Evolutionary conservation across 2,329 filamentous ascomycete genomes (phyloP).

Genomic region (Colletotrichum agaves): DNA sequence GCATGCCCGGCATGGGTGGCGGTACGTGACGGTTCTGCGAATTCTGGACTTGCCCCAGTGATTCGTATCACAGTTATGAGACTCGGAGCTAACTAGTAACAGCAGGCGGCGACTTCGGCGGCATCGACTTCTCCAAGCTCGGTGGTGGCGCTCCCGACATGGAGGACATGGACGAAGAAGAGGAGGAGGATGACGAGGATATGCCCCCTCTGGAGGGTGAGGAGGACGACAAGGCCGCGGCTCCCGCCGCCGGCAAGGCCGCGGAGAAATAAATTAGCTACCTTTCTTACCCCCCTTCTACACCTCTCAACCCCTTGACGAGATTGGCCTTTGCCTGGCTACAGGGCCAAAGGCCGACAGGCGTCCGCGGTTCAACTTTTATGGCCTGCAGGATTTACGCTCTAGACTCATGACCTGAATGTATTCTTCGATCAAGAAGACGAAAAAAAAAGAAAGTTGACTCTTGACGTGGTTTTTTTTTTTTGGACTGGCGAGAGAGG

Average conservation of each 20-base stretch:
- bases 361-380: not conserved
- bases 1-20: constrained; percentile 64
- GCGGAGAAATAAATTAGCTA: constrained; percentile 34
- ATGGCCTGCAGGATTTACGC: constrained; percentile 15
- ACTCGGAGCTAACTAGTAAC: constrained; percentile 34
- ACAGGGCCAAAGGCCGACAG: not conserved
- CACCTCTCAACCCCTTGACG: constrained; percentile 1
- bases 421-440: constrained; percentile 31
- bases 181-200: constrained; percentile 78
- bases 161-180: constrained; percentile 58
- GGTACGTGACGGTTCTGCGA: constrained; percentile 48
- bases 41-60: constrained; percentile 13
- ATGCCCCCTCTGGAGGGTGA: constrained; percentile 84
- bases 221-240: constrained; percentile 53
- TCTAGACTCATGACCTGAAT: constrained; percentile 37
- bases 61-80: not conserved
- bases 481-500: constrained; percentile 6
- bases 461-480: constrained; percentile 4
- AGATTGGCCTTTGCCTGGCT: constrained; percentile 15
- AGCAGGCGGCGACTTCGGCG: constrained; percentile 74
- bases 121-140: constrained; percentile 95
- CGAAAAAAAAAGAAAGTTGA: constrained; percentile 17
- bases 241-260: constrained; percentile 45
- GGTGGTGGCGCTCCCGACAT: constrained; percentile 64
- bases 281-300: not conserved